Conservation (phyloP, 352 stramenopile genomes). For the Phytopythium litorale region DNA sequence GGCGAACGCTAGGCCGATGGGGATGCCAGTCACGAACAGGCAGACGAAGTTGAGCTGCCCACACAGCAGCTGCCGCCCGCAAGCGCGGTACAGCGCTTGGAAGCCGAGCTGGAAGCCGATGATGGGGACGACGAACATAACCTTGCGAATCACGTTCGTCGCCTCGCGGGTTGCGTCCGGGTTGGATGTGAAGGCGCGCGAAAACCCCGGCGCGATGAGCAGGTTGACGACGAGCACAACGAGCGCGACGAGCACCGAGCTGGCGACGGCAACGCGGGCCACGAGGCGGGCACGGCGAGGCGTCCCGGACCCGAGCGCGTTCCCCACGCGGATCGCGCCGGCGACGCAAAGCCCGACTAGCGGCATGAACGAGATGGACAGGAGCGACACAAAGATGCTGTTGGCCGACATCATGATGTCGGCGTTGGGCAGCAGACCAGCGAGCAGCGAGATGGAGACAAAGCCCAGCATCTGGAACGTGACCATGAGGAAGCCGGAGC, state of each 20-base stretch:
- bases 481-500: slow-evolving; percentile 13
- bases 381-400: slow-evolving; percentile 15
- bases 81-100: slow-evolving; percentile 20
- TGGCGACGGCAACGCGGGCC: slow-evolving; percentile 8
- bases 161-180: not conserved
- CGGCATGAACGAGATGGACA: slow-evolving; percentile 17
- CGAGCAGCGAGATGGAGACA: slow-evolving; percentile 14
- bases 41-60: slow-evolving; percentile 23
- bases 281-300: slow-evolving; percentile 13
- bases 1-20: slow-evolving; percentile 19
- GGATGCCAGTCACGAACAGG: slow-evolving; percentile 16
- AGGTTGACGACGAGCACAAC: slow-evolving; percentile 6
- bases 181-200: slow-evolving; percentile 19
- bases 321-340: slow-evolving; percentile 26
- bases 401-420: slow-evolving; percentile 16
- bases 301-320: slow-evolving; percentile 23
- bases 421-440: slow-evolving; percentile 28
- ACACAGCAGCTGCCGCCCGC: slow-evolving; percentile 16
- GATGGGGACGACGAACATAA: slow-evolving; percentile 12
- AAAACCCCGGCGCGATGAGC: slow-evolving; percentile 12
- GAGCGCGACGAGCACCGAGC: slow-evolving; percentile 1
- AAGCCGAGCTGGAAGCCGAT: slow-evolving; percentile 8
- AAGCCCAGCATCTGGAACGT: slow-evolving; percentile 18
- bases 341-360: slow-evolving; percentile 15
- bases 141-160: slow-evolving; percentile 5